Evolutionary conservation across 1,284 basidiomycete genomes (phyloP).

Genomic region (Thecaphora thlaspeos): DNA sequence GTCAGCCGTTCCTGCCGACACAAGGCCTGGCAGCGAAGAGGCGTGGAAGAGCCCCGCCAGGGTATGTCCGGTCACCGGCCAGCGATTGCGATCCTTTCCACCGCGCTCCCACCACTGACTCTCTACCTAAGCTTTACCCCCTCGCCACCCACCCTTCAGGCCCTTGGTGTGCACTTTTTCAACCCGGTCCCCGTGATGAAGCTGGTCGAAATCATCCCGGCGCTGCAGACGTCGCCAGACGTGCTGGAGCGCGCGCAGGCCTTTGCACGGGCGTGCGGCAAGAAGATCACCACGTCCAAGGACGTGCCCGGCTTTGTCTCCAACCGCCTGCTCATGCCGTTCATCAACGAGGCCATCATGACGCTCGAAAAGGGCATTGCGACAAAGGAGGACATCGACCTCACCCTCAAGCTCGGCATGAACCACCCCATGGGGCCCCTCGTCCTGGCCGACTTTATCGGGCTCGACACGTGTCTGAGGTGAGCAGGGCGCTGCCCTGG

Average conservation of each 20-base stretch:
- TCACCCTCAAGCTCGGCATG: conserved; percentile 88
- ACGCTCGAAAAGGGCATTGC: conserved; percentile 87
- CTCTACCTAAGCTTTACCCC: not conserved
- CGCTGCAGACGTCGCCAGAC: conserved; percentile 79
- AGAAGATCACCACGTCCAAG: conserved; percentile 62
- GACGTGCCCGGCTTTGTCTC: conserved; percentile 77
- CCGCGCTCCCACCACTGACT: not conserved
- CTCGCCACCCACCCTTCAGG: conserved; percentile 6
- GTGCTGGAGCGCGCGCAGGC: conserved; percentile 74
- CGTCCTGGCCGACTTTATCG: conserved; percentile 68
- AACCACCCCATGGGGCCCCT: conserved; percentile 84
- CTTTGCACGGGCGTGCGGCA: conserved; percentile 85
- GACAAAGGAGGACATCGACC: conserved; percentile 91
- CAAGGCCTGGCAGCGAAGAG: conserved; percentile 23
- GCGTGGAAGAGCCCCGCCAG: conserved; percentile 35
- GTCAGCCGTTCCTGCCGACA: conserved; percentile 39
- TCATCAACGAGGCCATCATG: conserved; percentile 90
- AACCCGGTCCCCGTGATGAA: conserved; percentile 74
- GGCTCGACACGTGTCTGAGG: conserved; percentile 72
- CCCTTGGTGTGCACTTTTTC: conserved; percentile 80
- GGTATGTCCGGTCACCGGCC: too few species aligned
- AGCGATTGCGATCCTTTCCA: too few species aligned
- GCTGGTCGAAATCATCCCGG: conserved; percentile 87
- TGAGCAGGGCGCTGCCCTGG: too few species aligned
- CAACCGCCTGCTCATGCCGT: conserved; percentile 74